Base-by-base conservation (phyloP, 495 filamentous ascomycete species). In the Durotheca rogersii region DNA sequence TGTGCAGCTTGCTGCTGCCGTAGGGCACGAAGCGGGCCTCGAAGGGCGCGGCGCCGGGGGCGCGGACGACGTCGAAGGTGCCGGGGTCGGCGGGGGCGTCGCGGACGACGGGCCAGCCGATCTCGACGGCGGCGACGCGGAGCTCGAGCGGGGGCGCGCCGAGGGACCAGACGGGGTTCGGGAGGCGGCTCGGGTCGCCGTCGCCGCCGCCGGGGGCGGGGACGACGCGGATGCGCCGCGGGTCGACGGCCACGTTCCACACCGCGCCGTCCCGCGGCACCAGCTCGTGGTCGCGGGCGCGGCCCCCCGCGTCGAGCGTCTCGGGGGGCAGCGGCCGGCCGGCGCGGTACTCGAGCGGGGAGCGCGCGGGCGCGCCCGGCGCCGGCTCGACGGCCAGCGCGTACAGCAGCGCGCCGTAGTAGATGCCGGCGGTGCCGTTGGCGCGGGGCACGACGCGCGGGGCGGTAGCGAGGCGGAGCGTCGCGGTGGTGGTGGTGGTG, bases 1-100 rank as follows among this genome's bases (percentile, higher is more conserved):
- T 81, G 62, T 81, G 80, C 36, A 81, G 52, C 67, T 82, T 82
- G 37, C 77, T 73, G 52, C 69, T 72, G 3, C 75, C 81, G 62
- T 81, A 81, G 18, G 81, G 81, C 46, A 76, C 70, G 19, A 84
- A 56, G 27, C 58, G 69, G 11, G 72, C 69, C 44, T 69, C 55
- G 18, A 68, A 67, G 14, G 63, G 40, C 36, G 62, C 59, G 4
- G 68, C 72, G 4, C 6, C 12, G 0, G 41, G 23, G 29, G 15
- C 12, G 0, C 34, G 23, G 29, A 15, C 37, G 10, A 62, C 53
- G 9, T 46, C 47, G 38, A 65, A 74, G 67, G 20, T 66, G 58
- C 52, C 69, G 57, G 41, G 69, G 17, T 65, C 71, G 5, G 75
- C 71, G 6, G 81, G 76, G 21, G 74, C 61, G 17, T 72, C 72